Conservation (phyloP, 225 moss, liverwort and hornwort species). For the Bryum argenteum region DNA sequence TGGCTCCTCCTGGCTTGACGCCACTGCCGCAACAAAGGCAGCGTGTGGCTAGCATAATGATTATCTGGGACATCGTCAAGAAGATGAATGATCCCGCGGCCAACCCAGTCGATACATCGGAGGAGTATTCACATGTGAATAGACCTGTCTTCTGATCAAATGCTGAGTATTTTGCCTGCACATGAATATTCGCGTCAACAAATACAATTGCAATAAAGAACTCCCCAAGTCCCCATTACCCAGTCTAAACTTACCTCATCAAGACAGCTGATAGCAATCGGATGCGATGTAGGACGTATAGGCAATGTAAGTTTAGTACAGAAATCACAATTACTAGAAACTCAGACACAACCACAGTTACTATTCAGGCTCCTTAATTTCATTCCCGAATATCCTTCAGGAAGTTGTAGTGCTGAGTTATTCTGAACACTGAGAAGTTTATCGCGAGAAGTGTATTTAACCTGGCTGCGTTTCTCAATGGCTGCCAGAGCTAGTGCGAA, state of each 20-base stretch:
- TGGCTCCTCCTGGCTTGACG: slow-evolving; percentile 54
- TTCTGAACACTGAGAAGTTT: neutral
- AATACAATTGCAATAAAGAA: neutral
- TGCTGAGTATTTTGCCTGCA: slow-evolving; percentile 34
- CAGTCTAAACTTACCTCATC: neutral
- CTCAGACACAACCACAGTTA: neutral
- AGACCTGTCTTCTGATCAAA: slow-evolving; percentile 26
- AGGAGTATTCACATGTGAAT: slow-evolving; percentile 46
- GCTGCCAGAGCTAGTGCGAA: slow-evolving; percentile 50
- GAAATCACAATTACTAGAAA: neutral
- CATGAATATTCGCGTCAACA: neutral
- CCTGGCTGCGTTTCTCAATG: slow-evolving; percentile 48
- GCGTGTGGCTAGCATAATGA: slow-evolving; percentile 57
- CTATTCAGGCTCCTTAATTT: neutral
- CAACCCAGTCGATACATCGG: slow-evolving; percentile 49
- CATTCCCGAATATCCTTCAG: too few species aligned
- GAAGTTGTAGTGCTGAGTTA: neutral
- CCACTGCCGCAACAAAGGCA: slow-evolving; percentile 65
- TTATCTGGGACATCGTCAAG: slow-evolving; percentile 43
- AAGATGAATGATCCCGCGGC: slow-evolving; percentile 53
- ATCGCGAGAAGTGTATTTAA: neutral
- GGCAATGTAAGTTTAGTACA: neutral
- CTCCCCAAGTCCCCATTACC: too few species aligned
- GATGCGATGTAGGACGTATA: too few species aligned
- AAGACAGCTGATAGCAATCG: neutral